These are phyloP conservation scores for Flammula alnicola DNA, from an alignment of 1,284 basidiomycete genomes.

Conservation along the genomic window DNA sequence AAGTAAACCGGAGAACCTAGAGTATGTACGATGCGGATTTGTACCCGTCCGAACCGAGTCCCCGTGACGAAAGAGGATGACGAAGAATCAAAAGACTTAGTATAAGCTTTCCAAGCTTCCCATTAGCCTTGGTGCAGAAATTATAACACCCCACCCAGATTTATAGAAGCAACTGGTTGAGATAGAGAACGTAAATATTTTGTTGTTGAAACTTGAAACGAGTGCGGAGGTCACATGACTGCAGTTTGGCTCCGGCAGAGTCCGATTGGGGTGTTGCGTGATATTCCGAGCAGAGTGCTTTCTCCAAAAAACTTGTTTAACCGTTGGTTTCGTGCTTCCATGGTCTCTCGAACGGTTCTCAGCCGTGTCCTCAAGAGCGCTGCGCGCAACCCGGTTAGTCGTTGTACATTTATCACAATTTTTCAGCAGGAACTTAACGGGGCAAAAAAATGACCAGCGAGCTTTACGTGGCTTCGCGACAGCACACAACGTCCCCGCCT, in stretches of 20 bases:
- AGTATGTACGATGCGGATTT: too few relatives aligned
- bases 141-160: too few relatives aligned
- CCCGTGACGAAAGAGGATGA: too few relatives aligned
- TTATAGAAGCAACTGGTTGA: too few relatives aligned
- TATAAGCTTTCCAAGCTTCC: too few relatives aligned
- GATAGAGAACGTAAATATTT: too few relatives aligned
- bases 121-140: too few relatives aligned
- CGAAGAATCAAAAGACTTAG: too few relatives aligned
- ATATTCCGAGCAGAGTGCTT: slow-evolving; percentile 25
- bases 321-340: slow-evolving; percentile 37
- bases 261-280: slow-evolving; percentile 30
- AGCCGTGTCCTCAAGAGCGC: slow-evolving; percentile 64
- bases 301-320: slow-evolving; percentile 35
- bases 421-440: slow-evolving; percentile 7
- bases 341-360: slow-evolving; percentile 73
- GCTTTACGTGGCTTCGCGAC: slow-evolving; percentile 66
- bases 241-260: slow-evolving; percentile 27
- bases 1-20: too few relatives aligned
- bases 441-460: slow-evolving; percentile 29
- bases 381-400: slow-evolving; percentile 59
- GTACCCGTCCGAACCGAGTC: too few relatives aligned
- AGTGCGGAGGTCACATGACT: slow-evolving; percentile 14
- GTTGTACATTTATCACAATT: not conserved
- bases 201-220: slow-evolving; percentile 3
- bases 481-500: slow-evolving; percentile 55